phyloP scores from a whole-genome alignment of 2,329 filamentous ascomycete species.

The Grosmannia clavigera region DNA sequence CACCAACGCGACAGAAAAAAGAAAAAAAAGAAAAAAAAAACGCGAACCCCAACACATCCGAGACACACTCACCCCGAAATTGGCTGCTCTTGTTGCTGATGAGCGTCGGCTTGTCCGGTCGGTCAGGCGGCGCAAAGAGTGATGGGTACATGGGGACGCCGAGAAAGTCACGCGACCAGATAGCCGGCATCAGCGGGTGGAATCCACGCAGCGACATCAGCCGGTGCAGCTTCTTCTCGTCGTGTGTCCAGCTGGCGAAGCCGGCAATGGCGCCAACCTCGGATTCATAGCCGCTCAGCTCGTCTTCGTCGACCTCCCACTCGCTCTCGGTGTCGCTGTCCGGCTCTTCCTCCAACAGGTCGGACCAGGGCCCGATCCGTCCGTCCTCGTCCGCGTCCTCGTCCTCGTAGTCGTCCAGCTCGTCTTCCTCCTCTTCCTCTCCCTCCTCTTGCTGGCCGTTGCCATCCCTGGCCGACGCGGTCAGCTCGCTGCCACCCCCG shows the following conservation, averaged over 20 bases:
- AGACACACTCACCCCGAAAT: slow-evolving; percentile 14
- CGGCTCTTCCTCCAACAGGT: slow-evolving; percentile 4
- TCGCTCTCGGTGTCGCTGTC: slow-evolving; percentile 11
- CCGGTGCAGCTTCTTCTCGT: slow-evolving; percentile 20
- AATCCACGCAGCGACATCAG: slow-evolving; percentile 22
- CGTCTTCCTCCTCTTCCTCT: background rate
- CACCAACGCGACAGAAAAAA: background rate
- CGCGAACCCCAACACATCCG: too few species aligned
- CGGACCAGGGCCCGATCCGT: slow-evolving; percentile 1
- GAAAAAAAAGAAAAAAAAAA: too few species aligned
- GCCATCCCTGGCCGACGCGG: background rate
- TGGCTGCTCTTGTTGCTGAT: slow-evolving; percentile 18
- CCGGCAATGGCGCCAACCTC: slow-evolving; percentile 8
- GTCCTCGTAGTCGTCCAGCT: background rate
- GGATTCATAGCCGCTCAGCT: slow-evolving; percentile 11
- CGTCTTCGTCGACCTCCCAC: slow-evolving; percentile 12
- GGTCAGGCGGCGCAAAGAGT: slow-evolving; percentile 18
- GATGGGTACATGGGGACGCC: slow-evolving; percentile 21
- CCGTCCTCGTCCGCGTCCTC: slow-evolving; percentile 1
- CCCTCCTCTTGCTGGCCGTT: background rate
- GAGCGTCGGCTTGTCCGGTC: slow-evolving; percentile 13
- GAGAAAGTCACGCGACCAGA: slow-evolving; percentile 20
- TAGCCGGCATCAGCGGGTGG: slow-evolving; percentile 22
- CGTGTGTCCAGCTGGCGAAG: slow-evolving; percentile 18
- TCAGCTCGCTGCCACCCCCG: background rate